Conservation (phyloP, 768 basidiomycete genomes). For the Pleurotus salmoneostramineus region DNA sequence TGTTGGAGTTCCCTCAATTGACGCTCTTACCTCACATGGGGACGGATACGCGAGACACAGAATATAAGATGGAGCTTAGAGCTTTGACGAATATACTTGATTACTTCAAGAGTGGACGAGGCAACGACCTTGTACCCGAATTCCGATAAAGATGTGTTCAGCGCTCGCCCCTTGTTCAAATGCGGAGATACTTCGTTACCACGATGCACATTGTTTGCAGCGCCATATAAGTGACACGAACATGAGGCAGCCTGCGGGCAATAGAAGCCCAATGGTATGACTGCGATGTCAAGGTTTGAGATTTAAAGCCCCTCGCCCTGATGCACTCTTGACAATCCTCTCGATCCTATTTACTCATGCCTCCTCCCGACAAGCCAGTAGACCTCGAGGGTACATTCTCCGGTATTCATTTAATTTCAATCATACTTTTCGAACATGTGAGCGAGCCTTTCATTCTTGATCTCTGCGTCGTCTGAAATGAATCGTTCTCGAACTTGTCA, state of each 20-base stretch:
- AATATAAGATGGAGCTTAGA: slow-evolving; percentile 81
- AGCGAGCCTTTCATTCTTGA: not conserved
- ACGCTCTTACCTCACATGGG: slow-evolving; percentile 92
- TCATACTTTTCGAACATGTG: not conserved
- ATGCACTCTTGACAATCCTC: not conserved
- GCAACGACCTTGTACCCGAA: slow-evolving; percentile 69
- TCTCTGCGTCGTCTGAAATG: not conserved
- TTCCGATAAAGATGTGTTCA: slow-evolving; percentile 12
- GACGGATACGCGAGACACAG: slow-evolving; percentile 79
- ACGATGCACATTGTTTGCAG: not conserved
- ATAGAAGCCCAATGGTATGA: not conserved
- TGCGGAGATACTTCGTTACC: not conserved
- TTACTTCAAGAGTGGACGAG: slow-evolving; percentile 59
- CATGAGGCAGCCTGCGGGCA: slow-evolving; percentile 7
- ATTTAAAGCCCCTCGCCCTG: not conserved
- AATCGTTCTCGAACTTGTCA: not conserved
- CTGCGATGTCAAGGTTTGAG: not conserved
- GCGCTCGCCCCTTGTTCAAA: not conserved
- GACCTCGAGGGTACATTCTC: not conserved
- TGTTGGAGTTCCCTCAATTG: slow-evolving; percentile 80
- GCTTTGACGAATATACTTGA: slow-evolving; percentile 75
- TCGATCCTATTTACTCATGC: not conserved
- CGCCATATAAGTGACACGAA: not conserved
- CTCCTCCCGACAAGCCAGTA: not conserved
- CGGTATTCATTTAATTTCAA: not conserved